Percentiles rank a stretch among this genome's conserved stretches.
Evolutionary conservation across 2,329 filamentous ascomycete genomes (phyloP).

Genomic region (Epichloe typhina): DNA sequence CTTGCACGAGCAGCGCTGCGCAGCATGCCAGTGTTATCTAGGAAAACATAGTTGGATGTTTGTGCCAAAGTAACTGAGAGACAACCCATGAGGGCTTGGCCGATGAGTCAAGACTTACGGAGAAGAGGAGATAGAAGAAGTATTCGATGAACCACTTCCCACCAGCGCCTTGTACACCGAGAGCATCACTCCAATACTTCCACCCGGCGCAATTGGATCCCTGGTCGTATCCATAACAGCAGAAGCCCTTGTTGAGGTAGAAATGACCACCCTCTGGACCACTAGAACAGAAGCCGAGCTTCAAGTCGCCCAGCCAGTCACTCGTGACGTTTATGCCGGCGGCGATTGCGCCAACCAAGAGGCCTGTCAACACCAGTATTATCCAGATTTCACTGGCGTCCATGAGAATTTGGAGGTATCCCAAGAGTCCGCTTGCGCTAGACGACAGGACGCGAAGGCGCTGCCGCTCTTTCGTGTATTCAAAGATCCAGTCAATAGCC

Average conservation of each 20-base stretch:
- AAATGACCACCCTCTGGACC: constrained; percentile 67
- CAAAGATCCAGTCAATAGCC: constrained; percentile 98
- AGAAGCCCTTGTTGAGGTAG: constrained; percentile 84
- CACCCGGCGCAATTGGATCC: constrained; percentile 73
- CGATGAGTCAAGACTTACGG: constrained; percentile 38
- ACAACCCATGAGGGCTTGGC: not conserved
- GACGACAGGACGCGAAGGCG: constrained; percentile 65
- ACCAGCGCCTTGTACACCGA: constrained; percentile 50
- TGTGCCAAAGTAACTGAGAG: not conserved
- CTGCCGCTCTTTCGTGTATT: constrained; percentile 92
- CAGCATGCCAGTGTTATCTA: constrained; percentile 65
- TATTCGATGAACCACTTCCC: constrained; percentile 79
- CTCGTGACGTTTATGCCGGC: constrained; percentile 82
- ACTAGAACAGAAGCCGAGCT: constrained; percentile 75
- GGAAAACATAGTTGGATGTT: not conserved
- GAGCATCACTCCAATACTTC: constrained; percentile 68
- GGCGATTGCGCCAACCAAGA: constrained; percentile 72
- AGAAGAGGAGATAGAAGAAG: constrained; percentile 72
- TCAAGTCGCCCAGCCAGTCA: constrained; percentile 88
- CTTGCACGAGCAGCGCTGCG: constrained; percentile 67
- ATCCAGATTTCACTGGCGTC: constrained; percentile 90
- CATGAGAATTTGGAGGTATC: constrained; percentile 57
- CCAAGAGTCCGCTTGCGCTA: constrained; percentile 55
- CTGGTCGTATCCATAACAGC: constrained; percentile 83
- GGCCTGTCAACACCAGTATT: constrained; percentile 71